Base-by-base conservation (phyloP, 2,329 filamentous ascomycete genomes). In the Sclerotinia trifoliorum region DNA sequence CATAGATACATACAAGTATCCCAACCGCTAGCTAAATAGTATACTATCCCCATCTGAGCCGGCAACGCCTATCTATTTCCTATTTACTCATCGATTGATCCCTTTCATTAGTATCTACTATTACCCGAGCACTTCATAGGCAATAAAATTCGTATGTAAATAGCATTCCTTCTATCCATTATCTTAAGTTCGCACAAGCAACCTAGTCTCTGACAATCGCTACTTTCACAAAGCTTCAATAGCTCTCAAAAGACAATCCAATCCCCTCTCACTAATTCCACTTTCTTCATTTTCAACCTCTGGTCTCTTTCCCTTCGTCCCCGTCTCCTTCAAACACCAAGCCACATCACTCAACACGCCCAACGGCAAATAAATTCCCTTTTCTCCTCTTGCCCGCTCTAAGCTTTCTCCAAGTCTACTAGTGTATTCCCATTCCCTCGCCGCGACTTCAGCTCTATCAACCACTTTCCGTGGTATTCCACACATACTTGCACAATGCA, bases 401-500 rank as follows among this genome's bases (percentile, higher is more conserved):
- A 70, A n/a, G 49, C 69, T 94, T 79, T 97, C 93, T 79, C 93
- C 95, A 71, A 98, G 83, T 26, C 93, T 84, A 73, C 91, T 94
- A 0, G 95, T 98, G 79, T 97, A 93, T 81, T 99, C 95, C 93
- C 95, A 98, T 75, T 93, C 92, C 73, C 85, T 88, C 1, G 95
- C 95, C 7, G 95, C 95, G 29, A 89, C 86, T 79, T 99, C 95
- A 0, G 95, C 95, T 29, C 90, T 83, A 76, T 94, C 89, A 70
- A 99, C 93, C 21, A 99, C 88, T 67, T 89, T 89, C 56, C 83
- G 83, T 0, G 93, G 88, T 71, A 99, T 98, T 0, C 95, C 95
- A 75, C 95, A 99, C 95, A 99, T 99, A 70, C 93, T 90, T 0
- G 95, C 95, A 77, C 95, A 99, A 79, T 99, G 95, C 95, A 99